Percentiles rank a stretch among this genome's conserved stretches.
These are phyloP conservation scores for Rhizopogon rudus DNA, from an alignment of 768 basidiomycete species.

Conservation along the genomic window DNA sequence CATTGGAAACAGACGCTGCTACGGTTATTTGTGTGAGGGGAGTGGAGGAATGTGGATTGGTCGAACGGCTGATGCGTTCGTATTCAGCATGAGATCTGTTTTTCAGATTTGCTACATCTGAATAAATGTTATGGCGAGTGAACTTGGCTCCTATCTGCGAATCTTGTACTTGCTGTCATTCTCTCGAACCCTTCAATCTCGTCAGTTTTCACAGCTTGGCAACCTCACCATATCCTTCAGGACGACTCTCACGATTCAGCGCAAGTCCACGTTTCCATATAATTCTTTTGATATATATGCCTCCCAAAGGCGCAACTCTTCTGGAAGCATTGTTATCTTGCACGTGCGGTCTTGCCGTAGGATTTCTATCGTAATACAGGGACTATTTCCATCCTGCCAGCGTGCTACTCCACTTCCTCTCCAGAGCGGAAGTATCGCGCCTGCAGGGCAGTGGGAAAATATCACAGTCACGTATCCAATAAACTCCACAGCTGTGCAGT, in stretches of 20 bases:
- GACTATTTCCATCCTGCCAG: background rate
- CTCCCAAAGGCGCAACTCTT: too few species aligned
- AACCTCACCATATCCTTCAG: background rate
- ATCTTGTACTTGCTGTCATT: too few species aligned
- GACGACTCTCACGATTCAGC: background rate
- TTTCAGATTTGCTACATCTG: background rate
- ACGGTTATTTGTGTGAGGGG: conserved; percentile 73
- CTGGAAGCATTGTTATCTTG: background rate
- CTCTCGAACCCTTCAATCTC: too few species aligned
- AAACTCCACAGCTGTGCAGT: background rate
- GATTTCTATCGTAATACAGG: background rate
- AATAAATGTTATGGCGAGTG: background rate
- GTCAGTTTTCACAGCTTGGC: too few species aligned
- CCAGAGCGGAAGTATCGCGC: background rate
- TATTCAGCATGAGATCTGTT: conserved; percentile 7
- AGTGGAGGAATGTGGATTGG: conserved; percentile 51
- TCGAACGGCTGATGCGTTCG: conserved; percentile 42
- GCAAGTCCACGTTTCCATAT: too few species aligned
- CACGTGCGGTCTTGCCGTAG: background rate
- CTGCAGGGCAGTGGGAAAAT: background rate
- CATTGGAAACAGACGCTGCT: conserved; percentile 41
- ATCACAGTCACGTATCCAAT: background rate
- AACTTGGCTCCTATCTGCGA: background rate
- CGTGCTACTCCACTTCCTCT: background rate
- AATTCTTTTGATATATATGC: background rate